A percentile compares a stretch with the other conserved stretches of the same genome.
Conservation (phyloP, 2,329 filamentous ascomycete species). For the Coniochaeta sp. region DNA sequence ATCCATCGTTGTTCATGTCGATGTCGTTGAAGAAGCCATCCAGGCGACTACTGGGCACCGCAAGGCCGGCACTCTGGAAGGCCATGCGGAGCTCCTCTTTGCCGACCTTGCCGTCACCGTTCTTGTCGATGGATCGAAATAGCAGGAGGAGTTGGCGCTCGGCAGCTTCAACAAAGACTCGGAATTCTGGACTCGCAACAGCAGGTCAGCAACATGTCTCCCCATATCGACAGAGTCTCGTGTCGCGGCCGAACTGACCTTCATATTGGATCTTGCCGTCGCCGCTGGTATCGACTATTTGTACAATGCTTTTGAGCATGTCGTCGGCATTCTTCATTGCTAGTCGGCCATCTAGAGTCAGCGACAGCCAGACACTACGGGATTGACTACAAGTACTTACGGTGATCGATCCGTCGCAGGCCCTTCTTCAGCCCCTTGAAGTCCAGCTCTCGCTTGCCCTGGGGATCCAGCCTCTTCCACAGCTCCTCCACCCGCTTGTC, state of each 20-base stretch:
- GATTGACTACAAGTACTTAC: constrained; percentile 37
- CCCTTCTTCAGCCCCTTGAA: constrained; percentile 78
- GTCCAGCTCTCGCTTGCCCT: constrained; percentile 72
- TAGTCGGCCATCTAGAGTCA: constrained; percentile 18
- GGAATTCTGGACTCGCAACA: constrained; percentile 60
- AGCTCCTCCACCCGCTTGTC: constrained; percentile 77
- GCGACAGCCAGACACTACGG: constrained; percentile 6
- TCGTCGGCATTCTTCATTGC: constrained; percentile 84
- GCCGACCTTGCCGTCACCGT: constrained; percentile 79
- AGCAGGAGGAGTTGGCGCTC: constrained; percentile 76
- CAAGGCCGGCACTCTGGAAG: constrained; percentile 70
- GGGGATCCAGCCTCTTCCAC: constrained; percentile 76
- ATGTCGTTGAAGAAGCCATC: constrained; percentile 84
- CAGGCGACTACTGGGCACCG: constrained; percentile 69
- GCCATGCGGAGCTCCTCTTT: constrained; percentile 75
- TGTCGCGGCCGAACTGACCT: constrained; percentile 44
- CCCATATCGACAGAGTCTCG: background rate
- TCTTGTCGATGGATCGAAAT: constrained; percentile 79
- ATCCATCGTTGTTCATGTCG: constrained; percentile 81
- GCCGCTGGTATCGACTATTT: constrained; percentile 72
- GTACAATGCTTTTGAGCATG: constrained; percentile 73
- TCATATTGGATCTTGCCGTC: constrained; percentile 89
- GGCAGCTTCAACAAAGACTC: constrained; percentile 76
- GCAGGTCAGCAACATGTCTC: background rate
- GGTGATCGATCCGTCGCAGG: constrained; percentile 83